phyloP scores from a whole-genome alignment of 78 protist species.

The Guillardia theta region DNA sequence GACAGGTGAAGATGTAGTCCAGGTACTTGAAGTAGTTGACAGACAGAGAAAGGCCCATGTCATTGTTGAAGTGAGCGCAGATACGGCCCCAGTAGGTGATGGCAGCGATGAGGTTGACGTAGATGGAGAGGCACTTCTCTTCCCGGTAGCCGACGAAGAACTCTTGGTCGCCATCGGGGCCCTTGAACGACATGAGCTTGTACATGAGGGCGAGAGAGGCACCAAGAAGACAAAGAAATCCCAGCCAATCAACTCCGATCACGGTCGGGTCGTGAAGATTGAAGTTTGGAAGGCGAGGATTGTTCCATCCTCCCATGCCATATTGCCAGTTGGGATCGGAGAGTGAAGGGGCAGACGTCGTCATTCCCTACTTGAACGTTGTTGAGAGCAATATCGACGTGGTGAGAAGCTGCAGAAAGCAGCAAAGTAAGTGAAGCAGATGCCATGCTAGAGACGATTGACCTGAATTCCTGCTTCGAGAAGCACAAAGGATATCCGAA shows the following conservation, averaged over 20 bases:
- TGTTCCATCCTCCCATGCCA: too few relatives aligned
- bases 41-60: not conserved
- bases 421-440: too few relatives aligned
- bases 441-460: too few relatives aligned
- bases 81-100: not conserved
- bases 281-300: too few relatives aligned
- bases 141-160: not conserved
- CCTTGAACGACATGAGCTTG: slow-evolving; percentile 8
- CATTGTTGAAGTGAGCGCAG: not conserved
- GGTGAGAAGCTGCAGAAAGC: too few relatives aligned
- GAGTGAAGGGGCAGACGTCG: too few relatives aligned
- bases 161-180: not conserved
- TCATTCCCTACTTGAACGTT: too few relatives aligned
- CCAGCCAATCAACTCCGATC: not conserved
- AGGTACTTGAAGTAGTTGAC: not conserved
- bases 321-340: too few relatives aligned
- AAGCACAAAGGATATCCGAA: too few relatives aligned
- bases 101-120: slow-evolving; percentile 1
- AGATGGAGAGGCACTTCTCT: not conserved
- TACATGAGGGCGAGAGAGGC: not conserved
- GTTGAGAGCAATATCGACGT: too few relatives aligned
- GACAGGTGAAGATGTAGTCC: not conserved
- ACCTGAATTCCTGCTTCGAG: too few relatives aligned
- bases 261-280: not conserved
- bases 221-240: not conserved